Evolutionary conservation across 2,329 filamentous ascomycete species (phyloP).

Genomic region (Ophiostoma novo-ulmi): DNA sequence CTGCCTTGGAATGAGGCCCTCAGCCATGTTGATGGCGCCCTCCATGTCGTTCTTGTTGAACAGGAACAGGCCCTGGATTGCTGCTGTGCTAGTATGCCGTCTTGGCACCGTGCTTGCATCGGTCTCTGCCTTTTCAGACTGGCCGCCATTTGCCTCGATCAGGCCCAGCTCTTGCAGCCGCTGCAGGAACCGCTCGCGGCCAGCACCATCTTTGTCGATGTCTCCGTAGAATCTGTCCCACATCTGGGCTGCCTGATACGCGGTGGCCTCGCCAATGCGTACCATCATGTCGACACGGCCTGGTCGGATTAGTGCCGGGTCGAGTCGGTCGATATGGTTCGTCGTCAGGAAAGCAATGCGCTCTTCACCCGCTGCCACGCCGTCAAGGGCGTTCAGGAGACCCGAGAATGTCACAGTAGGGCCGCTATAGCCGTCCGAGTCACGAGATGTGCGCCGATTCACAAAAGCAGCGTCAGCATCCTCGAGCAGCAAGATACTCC

Average conservation of each 20-base stretch:
- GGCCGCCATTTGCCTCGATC: conserved; percentile 45
- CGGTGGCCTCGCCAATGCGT: conserved; percentile 79
- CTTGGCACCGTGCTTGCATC: conserved; percentile 34
- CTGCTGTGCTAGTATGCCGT: conserved; percentile 72
- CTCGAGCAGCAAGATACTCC: conserved; percentile 78
- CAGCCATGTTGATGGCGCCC: conserved; percentile 76
- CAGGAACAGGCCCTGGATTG: conserved; percentile 87
- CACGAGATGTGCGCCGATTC: conserved; percentile 70
- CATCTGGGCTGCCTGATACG: conserved; percentile 76
- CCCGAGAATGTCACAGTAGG: conserved; percentile 93
- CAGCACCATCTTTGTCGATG: conserved; percentile 58
- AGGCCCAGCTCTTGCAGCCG: conserved; percentile 66
- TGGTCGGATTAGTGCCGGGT: conserved; percentile 82
- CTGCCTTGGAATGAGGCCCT: conserved; percentile 56
- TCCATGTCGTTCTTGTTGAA: conserved; percentile 91
- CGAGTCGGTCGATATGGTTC: conserved; percentile 85
- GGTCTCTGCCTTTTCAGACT: background rate
- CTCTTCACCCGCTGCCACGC: conserved; percentile 91
- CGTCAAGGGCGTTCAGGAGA: conserved; percentile 77
- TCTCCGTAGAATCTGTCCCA: conserved; percentile 96
- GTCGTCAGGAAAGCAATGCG: conserved; percentile 90
- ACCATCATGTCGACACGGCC: conserved; percentile 92
- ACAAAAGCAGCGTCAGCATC: conserved; percentile 88
- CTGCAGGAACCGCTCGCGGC: conserved; percentile 64
- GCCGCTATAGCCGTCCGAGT: conserved; percentile 77